A percentile compares a stretch with the other conserved stretches of the same genome.
Evolutionary conservation across 106 monocot species (phyloP).

Genomic region (Chionographis japonica): DNA sequence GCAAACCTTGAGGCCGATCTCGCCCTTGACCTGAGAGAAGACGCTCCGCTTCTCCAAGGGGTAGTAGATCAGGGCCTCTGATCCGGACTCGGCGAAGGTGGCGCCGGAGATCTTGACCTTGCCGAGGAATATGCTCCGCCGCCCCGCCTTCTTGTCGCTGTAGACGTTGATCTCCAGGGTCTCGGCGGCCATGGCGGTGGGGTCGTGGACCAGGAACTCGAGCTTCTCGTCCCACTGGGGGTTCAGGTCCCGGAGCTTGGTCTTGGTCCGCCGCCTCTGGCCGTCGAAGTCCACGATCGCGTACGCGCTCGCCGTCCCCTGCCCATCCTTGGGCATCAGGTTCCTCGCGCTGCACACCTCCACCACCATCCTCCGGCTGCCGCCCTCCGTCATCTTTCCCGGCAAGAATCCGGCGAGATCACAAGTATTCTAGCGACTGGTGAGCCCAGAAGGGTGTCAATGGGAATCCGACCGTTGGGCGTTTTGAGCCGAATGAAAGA

Average conservation of each 20-base stretch:
- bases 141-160: slow-evolving; percentile 73
- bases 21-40: slow-evolving; percentile 89
- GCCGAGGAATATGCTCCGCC: slow-evolving; percentile 61
- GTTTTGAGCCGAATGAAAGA: not conserved
- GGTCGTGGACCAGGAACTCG: slow-evolving; percentile 83
- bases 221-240: slow-evolving; percentile 89
- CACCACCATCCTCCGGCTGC: slow-evolving; percentile 54
- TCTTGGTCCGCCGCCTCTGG: slow-evolving; percentile 80
- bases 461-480: slow-evolving; percentile 12
- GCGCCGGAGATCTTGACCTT: slow-evolving; percentile 76
- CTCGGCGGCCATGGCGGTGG: slow-evolving; percentile 48
- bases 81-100: slow-evolving; percentile 44
- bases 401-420: not conserved
- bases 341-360: slow-evolving; percentile 81
- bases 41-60: slow-evolving; percentile 97
- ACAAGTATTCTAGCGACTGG: not conserved
- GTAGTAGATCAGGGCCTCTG: slow-evolving; percentile 61
- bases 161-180: slow-evolving; percentile 84
- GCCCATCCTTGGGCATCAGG: slow-evolving; percentile 94
- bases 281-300: slow-evolving; percentile 87
- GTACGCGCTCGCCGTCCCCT: slow-evolving; percentile 90
- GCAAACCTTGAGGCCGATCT: slow-evolving; percentile 73
- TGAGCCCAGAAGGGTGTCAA: too few relatives aligned
- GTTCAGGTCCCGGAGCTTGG: slow-evolving; percentile 65
- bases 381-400: slow-evolving; percentile 20